Base-by-base conservation (phyloP, 108 stramenopile genomes). In the Cylindrotheca closterium region DNA sequence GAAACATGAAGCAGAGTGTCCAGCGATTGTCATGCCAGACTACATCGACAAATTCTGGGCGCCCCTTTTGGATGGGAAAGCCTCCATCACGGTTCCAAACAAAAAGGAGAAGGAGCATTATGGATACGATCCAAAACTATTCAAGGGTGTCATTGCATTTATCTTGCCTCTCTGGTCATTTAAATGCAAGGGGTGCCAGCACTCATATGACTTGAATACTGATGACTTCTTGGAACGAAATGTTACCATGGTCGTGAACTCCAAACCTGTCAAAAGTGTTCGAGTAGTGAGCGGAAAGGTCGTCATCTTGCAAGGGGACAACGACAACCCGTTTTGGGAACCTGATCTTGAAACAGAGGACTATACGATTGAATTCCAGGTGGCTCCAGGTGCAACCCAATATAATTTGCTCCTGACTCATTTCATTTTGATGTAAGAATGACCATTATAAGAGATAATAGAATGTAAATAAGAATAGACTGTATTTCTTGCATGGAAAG, bases 11-110 rank as follows among this genome's bases (percentile, higher is more conserved):
- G 58, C 52, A 56, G 17, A 19, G 24, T 60, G 45, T 25, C 12
- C 5, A 30, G 64, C 58, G 2, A 48, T 64, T 21, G 21, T 70
- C 0, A 70, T 67, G 30, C 68, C 72, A 31, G 79, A 80, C 52
- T 68, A 68, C 61, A 73, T 73, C 30, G 83, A 84, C 52, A 71
- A 55, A 30, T 84, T 68, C 46, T 63, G 50, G 19, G 53, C 51
- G 19, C 42, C 51, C 37, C 8, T 26, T 2, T 30, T 25, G 4
- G 50, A 74, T 55, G 79, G 79, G 17, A 59, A 63, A 73, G 12
- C 37, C 2, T 47, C 25, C 18, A 28, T 79, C 2, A 64, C 58
- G 8, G 26, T 84, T 55, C 83, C 83, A 3, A 84, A 84, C 61
- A 59, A 61, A 48, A 55, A 46, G 31, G 79, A 79, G 49, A 42